These are phyloP conservation scores for Anthracocystis setariae DNA, from an alignment of 1,284 basidiomycete species.

Conservation along the genomic window DNA sequence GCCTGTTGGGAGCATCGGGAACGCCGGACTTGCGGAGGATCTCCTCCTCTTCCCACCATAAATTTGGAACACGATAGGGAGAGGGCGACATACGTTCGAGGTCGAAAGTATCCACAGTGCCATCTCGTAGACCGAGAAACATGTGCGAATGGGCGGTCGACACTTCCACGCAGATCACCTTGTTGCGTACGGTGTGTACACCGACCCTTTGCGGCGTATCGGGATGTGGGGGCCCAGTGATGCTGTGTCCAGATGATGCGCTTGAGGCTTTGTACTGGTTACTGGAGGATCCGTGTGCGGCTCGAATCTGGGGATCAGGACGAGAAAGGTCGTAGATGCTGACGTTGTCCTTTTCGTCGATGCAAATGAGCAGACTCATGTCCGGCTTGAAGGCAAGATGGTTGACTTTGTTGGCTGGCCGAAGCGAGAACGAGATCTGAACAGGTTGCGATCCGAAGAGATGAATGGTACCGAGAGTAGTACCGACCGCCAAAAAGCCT, in stretches of 20 bases:
- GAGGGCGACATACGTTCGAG: slow-evolving; percentile 64
- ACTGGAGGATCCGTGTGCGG: slow-evolving; percentile 37
- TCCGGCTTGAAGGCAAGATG: slow-evolving; percentile 76
- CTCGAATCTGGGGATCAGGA: slow-evolving; percentile 67
- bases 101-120: slow-evolving; percentile 69
- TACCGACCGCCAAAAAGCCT: slow-evolving; percentile 78
- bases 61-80: slow-evolving; percentile 68
- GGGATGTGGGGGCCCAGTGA: slow-evolving; percentile 47
- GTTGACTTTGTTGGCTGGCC: slow-evolving; percentile 72
- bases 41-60: slow-evolving; percentile 81
- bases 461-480: slow-evolving; percentile 72
- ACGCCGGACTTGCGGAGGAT: slow-evolving; percentile 73
- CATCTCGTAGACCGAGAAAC: slow-evolving; percentile 70
- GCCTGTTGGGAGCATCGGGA: slow-evolving; percentile 69
- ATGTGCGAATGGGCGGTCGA: slow-evolving; percentile 82
- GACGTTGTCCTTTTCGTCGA: slow-evolving; percentile 77
- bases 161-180: slow-evolving; percentile 73
- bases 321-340: slow-evolving; percentile 77
- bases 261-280: slow-evolving; percentile 42
- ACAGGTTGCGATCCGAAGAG: slow-evolving; percentile 77
- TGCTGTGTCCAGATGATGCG: slow-evolving; percentile 41
- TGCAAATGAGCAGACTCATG: slow-evolving; percentile 74
- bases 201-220: slow-evolving; percentile 57
- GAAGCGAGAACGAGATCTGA: slow-evolving; percentile 72
- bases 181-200: slow-evolving; percentile 55